Percentiles rank a stretch among this genome's conserved stretches.
These are phyloP conservation scores for Cutaneotrichosporon spelunceum DNA, from an alignment of 1,284 basidiomycete genomes.

Conservation along the genomic window DNA sequence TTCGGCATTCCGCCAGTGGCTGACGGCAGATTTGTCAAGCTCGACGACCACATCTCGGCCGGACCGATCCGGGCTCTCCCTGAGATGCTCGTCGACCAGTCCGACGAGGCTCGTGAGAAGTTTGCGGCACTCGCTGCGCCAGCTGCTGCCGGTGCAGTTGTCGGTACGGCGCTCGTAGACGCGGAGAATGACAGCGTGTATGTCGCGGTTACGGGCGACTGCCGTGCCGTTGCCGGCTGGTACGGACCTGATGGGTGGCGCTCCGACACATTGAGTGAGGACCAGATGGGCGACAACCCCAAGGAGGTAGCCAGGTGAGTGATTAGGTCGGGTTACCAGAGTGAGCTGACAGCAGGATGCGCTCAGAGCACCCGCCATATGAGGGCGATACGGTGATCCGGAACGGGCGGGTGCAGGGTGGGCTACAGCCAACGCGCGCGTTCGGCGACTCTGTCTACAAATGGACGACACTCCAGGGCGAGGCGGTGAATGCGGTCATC, in stretches of 20 bases:
- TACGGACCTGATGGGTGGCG: constrained; percentile 61
- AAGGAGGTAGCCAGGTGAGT: constrained; percentile 61
- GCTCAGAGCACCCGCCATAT: constrained; percentile 78
- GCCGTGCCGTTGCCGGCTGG: constrained; percentile 89
- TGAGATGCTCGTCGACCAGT: constrained; percentile 43
- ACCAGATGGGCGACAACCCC: constrained; percentile 90
- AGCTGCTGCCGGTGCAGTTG: constrained; percentile 79
- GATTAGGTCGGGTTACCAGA: not conserved
- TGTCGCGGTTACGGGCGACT: constrained; percentile 89
- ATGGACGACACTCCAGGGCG: constrained; percentile 62
- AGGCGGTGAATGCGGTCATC: constrained; percentile 64
- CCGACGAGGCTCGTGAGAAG: constrained; percentile 49
- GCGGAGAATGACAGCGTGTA: constrained; percentile 75
- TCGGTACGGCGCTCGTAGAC: constrained; percentile 79
- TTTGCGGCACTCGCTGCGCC: constrained; percentile 66
- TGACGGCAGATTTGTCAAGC: constrained; percentile 46
- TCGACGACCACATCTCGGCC: constrained; percentile 57
- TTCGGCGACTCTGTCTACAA: constrained; percentile 91
- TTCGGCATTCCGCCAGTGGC: not conserved
- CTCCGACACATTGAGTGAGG: constrained; percentile 86
- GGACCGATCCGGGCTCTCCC: constrained; percentile 54
- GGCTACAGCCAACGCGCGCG: constrained; percentile 88
- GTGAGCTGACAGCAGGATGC: constrained; percentile 60
- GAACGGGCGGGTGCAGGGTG: constrained; percentile 83
- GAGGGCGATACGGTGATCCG: constrained; percentile 79